Evolutionary conservation across 225 moss, liverwort and hornwort species (phyloP), one percentile per base, ranked within the genome.

Genomic region (Pleurozium schreberi): DNA sequence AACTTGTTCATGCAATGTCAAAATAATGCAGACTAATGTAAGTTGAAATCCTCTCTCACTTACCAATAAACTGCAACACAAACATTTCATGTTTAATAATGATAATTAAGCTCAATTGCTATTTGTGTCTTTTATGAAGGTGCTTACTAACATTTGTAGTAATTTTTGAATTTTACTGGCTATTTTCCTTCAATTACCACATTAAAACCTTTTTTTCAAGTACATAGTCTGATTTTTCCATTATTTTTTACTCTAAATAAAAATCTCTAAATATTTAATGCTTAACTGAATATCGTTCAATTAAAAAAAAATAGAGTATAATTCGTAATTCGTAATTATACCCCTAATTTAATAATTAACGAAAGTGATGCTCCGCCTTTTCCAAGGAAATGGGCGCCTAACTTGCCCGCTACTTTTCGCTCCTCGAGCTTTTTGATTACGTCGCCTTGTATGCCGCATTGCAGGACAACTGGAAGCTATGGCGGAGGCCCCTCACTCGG

Each of bases 161-260:
- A 16, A 27, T 73, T 73, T 45, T 73, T 18, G 15, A 18, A 6
- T 30, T 74, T 30, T 30, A 18, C 6, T 0, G 30, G 0, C 11
- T 47, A 30, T 30, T 74, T 47, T 70, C 2, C 3, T 42, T 8
- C 3, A 15, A 70, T 25, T 43, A 9, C 26, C 2, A 16, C 9
- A 15, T 43, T 42, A 1, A n/a, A 70, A 70, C 8, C 1, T 1
- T 42, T 3, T n/a, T 73, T 26, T 9, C 13, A 45, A 45, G 0
- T 27, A 43, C 0, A 0, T 0, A 45, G 3, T 73, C 3, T 2
- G 1, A 16, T 28, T 73, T 5, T 43, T 45, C 6, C 0, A 10
- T 5, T 27, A 9, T 45, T 45, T 17, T 26, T 42, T 28, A 2
- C 3, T 30, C 10, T 17, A 73, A 73, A 28, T 6, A 45, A 1